Evolutionary conservation across 306 rosid species (phyloP).

Genomic region (Calophaca sinica): DNA sequence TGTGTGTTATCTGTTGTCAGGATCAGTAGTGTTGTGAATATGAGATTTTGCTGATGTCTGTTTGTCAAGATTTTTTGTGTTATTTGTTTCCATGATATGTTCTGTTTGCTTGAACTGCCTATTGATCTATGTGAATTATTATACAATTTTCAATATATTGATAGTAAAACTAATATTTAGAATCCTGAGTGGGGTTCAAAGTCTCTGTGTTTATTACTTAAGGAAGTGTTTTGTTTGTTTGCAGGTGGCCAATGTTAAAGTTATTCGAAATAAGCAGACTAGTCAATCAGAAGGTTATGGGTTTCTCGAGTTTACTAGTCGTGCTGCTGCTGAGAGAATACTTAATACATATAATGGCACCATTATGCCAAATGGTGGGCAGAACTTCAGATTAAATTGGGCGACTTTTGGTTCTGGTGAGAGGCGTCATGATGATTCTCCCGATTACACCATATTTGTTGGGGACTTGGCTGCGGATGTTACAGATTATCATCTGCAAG

Average conservation of each 20-base stretch:
- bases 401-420: conserved; percentile 87
- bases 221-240: conserved; percentile 10
- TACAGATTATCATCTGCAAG: conserved; percentile 74
- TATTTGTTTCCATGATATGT: not conserved
- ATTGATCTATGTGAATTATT: not conserved
- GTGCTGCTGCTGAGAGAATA: conserved; percentile 78
- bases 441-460: conserved; percentile 87
- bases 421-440: conserved; percentile 82
- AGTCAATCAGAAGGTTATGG: conserved; percentile 90
- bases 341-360: conserved; percentile 81
- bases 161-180: too few species aligned
- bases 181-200: too few species aligned
- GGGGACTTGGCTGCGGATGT: conserved; percentile 97
- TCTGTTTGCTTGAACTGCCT: not conserved
- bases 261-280: conserved; percentile 87
- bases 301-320: conserved; percentile 77
- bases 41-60: not conserved
- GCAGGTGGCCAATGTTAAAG: conserved; percentile 74
- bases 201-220: too few species aligned
- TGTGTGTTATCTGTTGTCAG: not conserved
- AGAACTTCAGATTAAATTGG: conserved; percentile 92
- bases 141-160: too few species aligned
- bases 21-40: not conserved
- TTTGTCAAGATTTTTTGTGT: not conserved
- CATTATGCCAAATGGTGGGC: conserved; percentile 88